phyloP scores from a whole-genome alignment of 2,329 filamentous ascomycete genomes.

The Pseudogymnoascus verrucosus region DNA sequence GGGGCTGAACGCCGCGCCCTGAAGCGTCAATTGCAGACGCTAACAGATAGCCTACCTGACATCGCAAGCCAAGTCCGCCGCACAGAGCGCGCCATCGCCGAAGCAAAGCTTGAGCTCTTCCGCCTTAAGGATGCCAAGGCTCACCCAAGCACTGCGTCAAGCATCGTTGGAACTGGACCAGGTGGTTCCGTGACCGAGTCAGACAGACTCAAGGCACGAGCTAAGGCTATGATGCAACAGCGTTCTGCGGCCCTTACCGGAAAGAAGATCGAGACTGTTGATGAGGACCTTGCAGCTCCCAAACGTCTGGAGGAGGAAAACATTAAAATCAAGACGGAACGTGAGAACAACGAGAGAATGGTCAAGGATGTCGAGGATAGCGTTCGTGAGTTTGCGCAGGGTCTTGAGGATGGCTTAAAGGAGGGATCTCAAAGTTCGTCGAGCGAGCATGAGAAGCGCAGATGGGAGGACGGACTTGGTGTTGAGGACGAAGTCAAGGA shows the following conservation, averaged over 20 bases:
- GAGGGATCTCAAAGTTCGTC: slow-evolving; percentile 67
- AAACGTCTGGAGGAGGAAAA: slow-evolving; percentile 86
- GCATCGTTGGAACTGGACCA: slow-evolving; percentile 86
- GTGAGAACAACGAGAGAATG: slow-evolving; percentile 93
- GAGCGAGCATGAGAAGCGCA: slow-evolving; percentile 80
- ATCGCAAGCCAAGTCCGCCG: slow-evolving; percentile 86
- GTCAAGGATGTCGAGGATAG: slow-evolving; percentile 94
- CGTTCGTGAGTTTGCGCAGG: slow-evolving; percentile 76
- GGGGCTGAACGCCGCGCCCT: slow-evolving; percentile 80
- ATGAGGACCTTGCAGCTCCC: slow-evolving; percentile 70
- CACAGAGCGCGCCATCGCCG: slow-evolving; percentile 86
- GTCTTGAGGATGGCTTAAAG: slow-evolving; percentile 81
- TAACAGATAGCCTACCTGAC: slow-evolving; percentile 85
- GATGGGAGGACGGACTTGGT: slow-evolving; percentile 93
- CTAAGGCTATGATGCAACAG: slow-evolving; percentile 98
- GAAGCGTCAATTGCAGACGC: slow-evolving; percentile 78
- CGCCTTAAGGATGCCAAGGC: slow-evolving; percentile 88
- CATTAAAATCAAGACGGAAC: slow-evolving; percentile 70
- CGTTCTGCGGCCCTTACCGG: slow-evolving; percentile 87
- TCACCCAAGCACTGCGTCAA: slow-evolving; percentile 69
- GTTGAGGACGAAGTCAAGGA: slow-evolving; percentile 96
- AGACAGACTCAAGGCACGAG: slow-evolving; percentile 87
- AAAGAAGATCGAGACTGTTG: slow-evolving; percentile 59
- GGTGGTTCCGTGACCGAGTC: slow-evolving; percentile 86
- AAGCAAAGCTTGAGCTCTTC: slow-evolving; percentile 87